Evolutionary conservation across 495 filamentous ascomycete species (phyloP), one percentile per base, ranked within the genome.

Genomic region (Aspergillus wentii): DNA sequence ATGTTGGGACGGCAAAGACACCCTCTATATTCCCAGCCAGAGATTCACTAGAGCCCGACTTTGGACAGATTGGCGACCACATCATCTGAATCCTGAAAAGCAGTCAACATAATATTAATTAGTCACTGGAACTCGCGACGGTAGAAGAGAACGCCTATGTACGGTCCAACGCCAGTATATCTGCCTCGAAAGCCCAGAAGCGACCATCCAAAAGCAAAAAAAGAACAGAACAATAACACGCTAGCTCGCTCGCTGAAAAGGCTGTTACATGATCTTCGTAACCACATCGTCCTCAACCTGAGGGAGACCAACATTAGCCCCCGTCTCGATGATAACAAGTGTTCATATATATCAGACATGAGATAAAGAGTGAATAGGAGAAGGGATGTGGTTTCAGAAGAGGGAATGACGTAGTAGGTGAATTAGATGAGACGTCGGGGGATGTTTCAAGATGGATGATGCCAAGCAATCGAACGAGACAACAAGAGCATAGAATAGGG

Each of bases 201-300:
- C 37, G 30, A 54, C 48, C 10, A 32, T 13, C 20, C 31, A 30
- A 36, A 40, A 38, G 35, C 8, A 44, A 30, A 40, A 25, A 33
- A 23, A 35, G 46, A 46, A 52, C 29, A 13, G 35, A 49, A 43
- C 30, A 44, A 56, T 50, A 43, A 48, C 33, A 39, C 28, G 39
- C 41, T 46, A 48, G 40, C 49, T 37, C 39, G 44, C 29, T 44
- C 33, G 33, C 18, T 34, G 33, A 51, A 42, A 49, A 49, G 43
- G 41, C 49, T 36, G 64, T 76, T 85, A 94, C 86, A 90, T 88
- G 67, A 96, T 86, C 74, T 89, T 94, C 47, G 88, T 92, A 62
- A 96, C 80, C 59, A 73, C 71, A 61, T 95, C 89, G 71, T 94
- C 89, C 72, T 94, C 88, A 69, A 92, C 86, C 89, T 94, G 80